These are phyloP conservation scores for Cichorium intybus DNA, from an alignment of 140 eudicot genomes.

Conservation along the genomic window DNA sequence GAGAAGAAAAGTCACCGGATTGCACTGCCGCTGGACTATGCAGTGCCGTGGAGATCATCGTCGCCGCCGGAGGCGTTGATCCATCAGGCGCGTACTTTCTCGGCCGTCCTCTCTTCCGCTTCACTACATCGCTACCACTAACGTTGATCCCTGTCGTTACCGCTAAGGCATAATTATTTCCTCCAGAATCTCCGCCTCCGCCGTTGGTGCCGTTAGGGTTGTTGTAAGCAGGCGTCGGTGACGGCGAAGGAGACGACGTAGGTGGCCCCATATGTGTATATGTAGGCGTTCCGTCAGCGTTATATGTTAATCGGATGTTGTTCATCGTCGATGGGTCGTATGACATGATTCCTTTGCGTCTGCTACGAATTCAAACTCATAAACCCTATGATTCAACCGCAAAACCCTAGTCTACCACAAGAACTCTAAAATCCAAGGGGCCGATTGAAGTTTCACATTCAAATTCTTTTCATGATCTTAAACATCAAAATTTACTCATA, in stretches of 20 bases:
- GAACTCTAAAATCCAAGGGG: background rate
- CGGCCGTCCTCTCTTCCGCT: constrained; percentile 30
- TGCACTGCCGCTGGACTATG: background rate
- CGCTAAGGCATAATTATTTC: constrained; percentile 4
- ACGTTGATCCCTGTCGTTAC: constrained; percentile 3
- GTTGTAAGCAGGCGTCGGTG: constrained; percentile 7
- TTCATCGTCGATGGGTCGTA: constrained; percentile 19
- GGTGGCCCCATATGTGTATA: constrained; percentile 16
- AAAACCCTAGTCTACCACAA: constrained; percentile 9
- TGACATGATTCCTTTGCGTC: constrained; percentile 6
- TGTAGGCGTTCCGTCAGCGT: constrained; percentile 5
- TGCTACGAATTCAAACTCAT: background rate
- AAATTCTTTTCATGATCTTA: background rate
- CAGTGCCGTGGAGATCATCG: background rate
- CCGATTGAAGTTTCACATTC: background rate
- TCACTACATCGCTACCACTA: constrained; percentile 6
- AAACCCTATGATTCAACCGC: constrained; percentile 7
- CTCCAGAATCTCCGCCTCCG: background rate
- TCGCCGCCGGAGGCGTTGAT: background rate
- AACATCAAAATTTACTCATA: background rate
- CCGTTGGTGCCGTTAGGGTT: constrained; percentile 8
- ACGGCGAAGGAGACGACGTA: background rate
- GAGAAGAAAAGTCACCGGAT: constrained; percentile 11
- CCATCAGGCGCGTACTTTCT: constrained; percentile 21
- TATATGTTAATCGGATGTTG: constrained; percentile 6